Evolutionary conservation across 495 filamentous ascomycete genomes (phyloP), one percentile per base, ranked within the genome.

Genomic region (Penicillium tannophilum): DNA sequence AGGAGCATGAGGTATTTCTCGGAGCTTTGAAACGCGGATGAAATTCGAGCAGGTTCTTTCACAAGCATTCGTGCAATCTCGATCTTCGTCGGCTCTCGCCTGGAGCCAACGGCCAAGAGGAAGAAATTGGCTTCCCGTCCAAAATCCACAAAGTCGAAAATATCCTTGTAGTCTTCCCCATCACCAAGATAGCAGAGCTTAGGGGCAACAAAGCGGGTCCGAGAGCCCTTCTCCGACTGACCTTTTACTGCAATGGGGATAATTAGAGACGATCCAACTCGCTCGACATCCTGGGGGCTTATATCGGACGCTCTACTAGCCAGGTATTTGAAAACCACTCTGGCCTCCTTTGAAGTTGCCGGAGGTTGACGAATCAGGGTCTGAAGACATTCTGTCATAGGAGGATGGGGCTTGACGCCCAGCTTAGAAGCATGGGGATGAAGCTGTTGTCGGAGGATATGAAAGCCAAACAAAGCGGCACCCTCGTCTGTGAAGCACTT

Each of bases 71-170:
- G 78, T 3, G 93, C 92, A 65, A 99, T 80, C 70, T 99, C 94
- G 12, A 78, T 67, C 54, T 88, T 93, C 2, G 87, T 96, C 1
- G 95, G 95, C 67, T 98, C 93, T 52, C 85, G 83, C 68, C 93
- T 97, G 4, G 92, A 92, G 3, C 95, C 95, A 55, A 90, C 88
- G 51, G 88, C 87, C 63, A 92, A 79, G 6, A 99, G 77, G 66
- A 99, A 98, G 0, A 88, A 76, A 63, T 98, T 97, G 4, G 91
- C 93, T 65, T 93, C 85, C 52, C 81, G 70, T 4, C 92, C 92
- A 73, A 97, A 97, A 69, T 97, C 89, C 4, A 98, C 91, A 73
- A 96, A 99, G 69, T 97, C 92, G 61, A 98, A 96, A 17, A 99
- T 92, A 28, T 94, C 90, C 39, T 83, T 87, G 63, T 93, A 98